Conservation (phyloP, 495 filamentous ascomycete genomes). For the Lasiosphaeria miniovina region DNA sequence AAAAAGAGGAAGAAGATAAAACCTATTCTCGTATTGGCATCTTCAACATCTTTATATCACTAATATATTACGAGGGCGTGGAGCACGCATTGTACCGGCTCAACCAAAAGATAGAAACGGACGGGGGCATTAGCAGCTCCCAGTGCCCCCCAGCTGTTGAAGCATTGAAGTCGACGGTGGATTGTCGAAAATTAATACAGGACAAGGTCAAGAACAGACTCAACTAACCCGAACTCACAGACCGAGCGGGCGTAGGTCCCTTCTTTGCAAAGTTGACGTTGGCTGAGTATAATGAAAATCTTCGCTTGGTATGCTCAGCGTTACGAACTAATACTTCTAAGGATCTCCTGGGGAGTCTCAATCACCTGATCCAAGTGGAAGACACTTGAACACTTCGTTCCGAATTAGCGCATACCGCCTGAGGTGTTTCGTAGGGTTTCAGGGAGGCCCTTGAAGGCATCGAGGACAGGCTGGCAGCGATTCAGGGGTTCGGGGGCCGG, state of each 20-base stretch:
- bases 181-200: not conserved
- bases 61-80: conserved; percentile 3
- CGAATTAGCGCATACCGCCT: too few relatives aligned
- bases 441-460: too few relatives aligned
- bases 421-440: too few relatives aligned
- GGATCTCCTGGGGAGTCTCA: not conserved
- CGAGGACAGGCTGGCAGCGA: too few relatives aligned
- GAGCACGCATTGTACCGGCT: conserved; percentile 9
- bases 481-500: too few relatives aligned
- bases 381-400: not conserved
- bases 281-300: not conserved
- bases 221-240: not conserved
- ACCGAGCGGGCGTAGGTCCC: not conserved
- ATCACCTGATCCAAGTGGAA: not conserved
- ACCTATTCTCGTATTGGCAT: conserved; percentile 13
- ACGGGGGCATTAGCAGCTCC: not conserved
- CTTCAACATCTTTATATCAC: conserved; percentile 4
- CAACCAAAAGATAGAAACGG: not conserved
- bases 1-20: conserved; percentile 7
- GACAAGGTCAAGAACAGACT: conserved; percentile 3
- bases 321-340: not conserved
- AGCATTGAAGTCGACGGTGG: not conserved
- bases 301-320: not conserved
- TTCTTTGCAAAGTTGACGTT: not conserved
- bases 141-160: not conserved